phyloP scores from a whole-genome alignment of 805 yeast genomes.

The Metschnikowia colocasiae region DNA sequence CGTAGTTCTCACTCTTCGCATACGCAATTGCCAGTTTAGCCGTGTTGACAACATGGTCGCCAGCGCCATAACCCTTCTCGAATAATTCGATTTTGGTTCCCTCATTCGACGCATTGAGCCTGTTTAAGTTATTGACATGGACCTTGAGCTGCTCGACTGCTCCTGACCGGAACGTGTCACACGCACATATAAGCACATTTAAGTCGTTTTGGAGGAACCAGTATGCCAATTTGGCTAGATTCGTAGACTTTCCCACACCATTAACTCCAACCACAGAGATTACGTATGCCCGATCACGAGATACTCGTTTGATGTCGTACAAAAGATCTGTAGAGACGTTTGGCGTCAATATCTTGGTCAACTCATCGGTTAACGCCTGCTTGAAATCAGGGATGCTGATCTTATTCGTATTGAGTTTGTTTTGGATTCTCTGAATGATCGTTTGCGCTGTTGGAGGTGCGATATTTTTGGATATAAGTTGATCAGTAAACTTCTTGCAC shows the following conservation, averaged over 20 bases:
- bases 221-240: constrained; percentile 87
- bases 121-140: constrained; percentile 80
- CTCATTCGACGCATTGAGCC: constrained; percentile 50
- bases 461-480: constrained; percentile 79
- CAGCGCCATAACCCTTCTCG: constrained; percentile 95
- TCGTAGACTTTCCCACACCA: constrained; percentile 97
- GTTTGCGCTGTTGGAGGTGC: constrained; percentile 84
- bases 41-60: constrained; percentile 87
- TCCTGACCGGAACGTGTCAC: constrained; percentile 97
- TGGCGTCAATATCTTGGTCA: constrained; percentile 81
- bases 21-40: constrained; percentile 86
- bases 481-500: constrained; percentile 63
- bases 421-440: constrained; percentile 65
- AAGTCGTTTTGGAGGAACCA: constrained; percentile 91
- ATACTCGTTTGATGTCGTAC: constrained; percentile 63
- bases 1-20: constrained; percentile 67
- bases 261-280: constrained; percentile 96
- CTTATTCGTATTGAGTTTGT: constrained; percentile 63
- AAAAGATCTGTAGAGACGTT: constrained; percentile 84
- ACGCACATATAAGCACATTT: constrained; percentile 86
- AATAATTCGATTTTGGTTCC: constrained; percentile 62
- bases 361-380: constrained; percentile 57
- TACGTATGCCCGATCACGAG: constrained; percentile 67
- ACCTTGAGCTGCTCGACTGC: constrained; percentile 97
- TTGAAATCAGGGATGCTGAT: constrained; percentile 71